Conservation (phyloP, 129 eudicot genomes). For the Lactuca sativa region DNA sequence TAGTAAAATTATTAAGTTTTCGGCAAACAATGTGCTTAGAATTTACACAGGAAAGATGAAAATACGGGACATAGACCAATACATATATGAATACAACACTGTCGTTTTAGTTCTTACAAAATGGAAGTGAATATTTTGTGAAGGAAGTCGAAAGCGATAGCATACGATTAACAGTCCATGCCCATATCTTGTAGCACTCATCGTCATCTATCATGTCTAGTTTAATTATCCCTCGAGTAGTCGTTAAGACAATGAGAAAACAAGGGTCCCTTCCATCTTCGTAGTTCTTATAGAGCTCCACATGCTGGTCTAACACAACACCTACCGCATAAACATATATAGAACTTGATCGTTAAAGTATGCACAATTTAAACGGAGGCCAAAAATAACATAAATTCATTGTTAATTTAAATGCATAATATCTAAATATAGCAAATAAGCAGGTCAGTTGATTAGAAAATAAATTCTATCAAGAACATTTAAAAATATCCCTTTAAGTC, state of each 20-base stretch:
- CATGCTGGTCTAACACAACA: slow-evolving; percentile 61
- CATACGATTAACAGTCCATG: slow-evolving; percentile 73
- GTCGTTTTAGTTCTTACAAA: slow-evolving; percentile 33
- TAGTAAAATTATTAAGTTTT: slow-evolving; percentile 25
- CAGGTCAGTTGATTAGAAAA: not conserved
- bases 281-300: slow-evolving; percentile 71
- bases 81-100: slow-evolving; percentile 11
- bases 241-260: slow-evolving; percentile 65
- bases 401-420: not conserved
- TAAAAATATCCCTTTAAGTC: not conserved
- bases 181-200: slow-evolving; percentile 65
- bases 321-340: slow-evolving; percentile 35
- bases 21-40: slow-evolving; percentile 24
- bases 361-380: not conserved
- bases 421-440: not conserved
- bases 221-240: slow-evolving; percentile 70
- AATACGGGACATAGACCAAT: slow-evolving; percentile 15
- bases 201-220: slow-evolving; percentile 79
- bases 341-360: not conserved
- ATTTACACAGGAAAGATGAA: slow-evolving; percentile 28
- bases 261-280: slow-evolving; percentile 55
- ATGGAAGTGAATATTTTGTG: slow-evolving; percentile 56
- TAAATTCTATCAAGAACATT: too few relatives aligned
- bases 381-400: not conserved
- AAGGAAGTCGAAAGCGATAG: slow-evolving; percentile 54